These are phyloP conservation scores for Chlamydomonas reinhardtii DNA, from an alignment of 163 green algal genomes.

Conservation along the genomic window DNA sequence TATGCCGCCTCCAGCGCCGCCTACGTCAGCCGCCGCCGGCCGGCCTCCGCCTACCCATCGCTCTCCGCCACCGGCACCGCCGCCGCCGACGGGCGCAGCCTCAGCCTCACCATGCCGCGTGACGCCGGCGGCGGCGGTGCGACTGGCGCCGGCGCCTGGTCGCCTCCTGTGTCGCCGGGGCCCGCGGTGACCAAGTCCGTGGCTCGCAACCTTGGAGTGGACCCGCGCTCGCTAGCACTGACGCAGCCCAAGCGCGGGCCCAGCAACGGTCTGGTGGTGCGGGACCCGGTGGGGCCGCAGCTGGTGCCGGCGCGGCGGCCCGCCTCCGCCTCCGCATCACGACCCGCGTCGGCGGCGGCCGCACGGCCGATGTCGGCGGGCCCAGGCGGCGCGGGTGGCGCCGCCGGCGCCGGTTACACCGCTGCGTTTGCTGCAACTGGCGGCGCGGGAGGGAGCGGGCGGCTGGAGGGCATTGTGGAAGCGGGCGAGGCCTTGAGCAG, in stretches of 20 bases:
- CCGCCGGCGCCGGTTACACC: background rate
- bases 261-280: slow-evolving; percentile 8
- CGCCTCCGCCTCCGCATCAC: background rate
- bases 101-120: no score
- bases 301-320: background rate
- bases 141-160: background rate
- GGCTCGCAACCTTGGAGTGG: background rate
- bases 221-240: slow-evolving; percentile 1
- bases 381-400: background rate
- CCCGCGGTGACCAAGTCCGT: background rate
- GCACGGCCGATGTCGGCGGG: background rate
- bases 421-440: no score
- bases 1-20: background rate
- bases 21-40: background rate
- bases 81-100: background rate
- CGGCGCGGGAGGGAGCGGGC: no score
- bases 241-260: slow-evolving; percentile 10
- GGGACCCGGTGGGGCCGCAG: slow-evolving; percentile 35
- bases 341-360: background rate
- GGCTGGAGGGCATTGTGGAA: background rate
- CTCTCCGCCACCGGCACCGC: background rate
- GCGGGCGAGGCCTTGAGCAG: no score
- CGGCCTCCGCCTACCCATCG: background rate
- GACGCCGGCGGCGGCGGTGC: background rate
- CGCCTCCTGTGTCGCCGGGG: background rate